Conservation (phyloP, 805 yeast genomes). For the Metschnikowia orientalis region DNA sequence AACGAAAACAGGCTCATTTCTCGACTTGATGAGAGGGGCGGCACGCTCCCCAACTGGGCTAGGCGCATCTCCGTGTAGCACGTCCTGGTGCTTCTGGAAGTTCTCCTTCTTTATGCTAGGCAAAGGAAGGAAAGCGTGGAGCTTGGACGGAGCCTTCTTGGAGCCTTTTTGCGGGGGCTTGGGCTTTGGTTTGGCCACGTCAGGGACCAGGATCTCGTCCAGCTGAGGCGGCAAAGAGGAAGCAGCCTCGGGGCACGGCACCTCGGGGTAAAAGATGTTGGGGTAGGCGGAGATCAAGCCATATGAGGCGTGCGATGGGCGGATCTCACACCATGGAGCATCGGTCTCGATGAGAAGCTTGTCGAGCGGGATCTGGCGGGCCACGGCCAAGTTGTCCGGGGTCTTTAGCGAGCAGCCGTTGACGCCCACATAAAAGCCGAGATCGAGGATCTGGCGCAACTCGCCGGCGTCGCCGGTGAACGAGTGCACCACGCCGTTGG, state of each 20-base stretch:
- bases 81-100: constrained; percentile 32
- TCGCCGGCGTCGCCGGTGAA: constrained; percentile 82
- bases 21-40: constrained; percentile 61
- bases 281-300: constrained; percentile 53
- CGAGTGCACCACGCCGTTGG: constrained; percentile 87
- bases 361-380: constrained; percentile 61
- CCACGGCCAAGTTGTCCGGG: constrained; percentile 66
- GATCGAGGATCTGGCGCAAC: constrained; percentile 47
- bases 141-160: constrained; percentile 20
- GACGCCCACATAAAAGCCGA: constrained; percentile 71
- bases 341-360: constrained; percentile 85
- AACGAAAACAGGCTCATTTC: constrained; percentile 90
- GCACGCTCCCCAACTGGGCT: constrained; percentile 24
- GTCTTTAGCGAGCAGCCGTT: constrained; percentile 92
- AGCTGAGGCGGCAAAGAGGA: not conserved
- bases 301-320: constrained; percentile 76
- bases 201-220: not conserved
- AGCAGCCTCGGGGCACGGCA: constrained; percentile 1
- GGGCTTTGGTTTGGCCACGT: not conserved
- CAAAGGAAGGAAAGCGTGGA: constrained; percentile 55
- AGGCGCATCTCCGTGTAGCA: constrained; percentile 18
- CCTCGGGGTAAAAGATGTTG: constrained; percentile 49
- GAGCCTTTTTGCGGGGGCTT: not conserved
- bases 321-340: constrained; percentile 97
- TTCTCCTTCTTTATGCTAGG: constrained; percentile 65